A percentile compares a stretch with the other conserved stretches of the same genome.
phyloP scores from a whole-genome alignment of 352 stramenopile species.

The Pythium aquatile region DNA sequence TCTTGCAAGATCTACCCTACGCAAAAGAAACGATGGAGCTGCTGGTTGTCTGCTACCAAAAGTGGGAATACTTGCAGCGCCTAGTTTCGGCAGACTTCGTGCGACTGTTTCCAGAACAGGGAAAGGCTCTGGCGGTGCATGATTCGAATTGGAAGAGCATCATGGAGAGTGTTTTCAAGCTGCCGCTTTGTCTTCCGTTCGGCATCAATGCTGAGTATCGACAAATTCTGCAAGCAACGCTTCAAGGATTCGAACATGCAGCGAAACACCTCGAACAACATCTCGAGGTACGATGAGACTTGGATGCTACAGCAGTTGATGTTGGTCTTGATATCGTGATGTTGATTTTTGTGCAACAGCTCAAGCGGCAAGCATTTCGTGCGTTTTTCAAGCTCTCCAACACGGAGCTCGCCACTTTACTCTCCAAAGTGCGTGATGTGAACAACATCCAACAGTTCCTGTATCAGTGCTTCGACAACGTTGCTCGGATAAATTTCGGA shows the following conservation, averaged over 20 bases:
- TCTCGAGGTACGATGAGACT: constrained; percentile 33
- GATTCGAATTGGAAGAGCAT: constrained; percentile 53
- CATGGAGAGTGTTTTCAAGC: constrained; percentile 45
- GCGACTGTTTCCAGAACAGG: constrained; percentile 56
- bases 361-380: constrained; percentile 61
- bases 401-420: constrained; percentile 47
- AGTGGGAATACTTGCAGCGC: constrained; percentile 67
- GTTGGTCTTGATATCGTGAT: neutral
- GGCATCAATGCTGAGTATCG: constrained; percentile 48
- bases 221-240: constrained; percentile 35
- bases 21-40: constrained; percentile 57
- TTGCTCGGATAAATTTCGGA: constrained; percentile 55
- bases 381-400: constrained; percentile 67
- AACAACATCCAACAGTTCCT: constrained; percentile 54
- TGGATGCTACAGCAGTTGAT: neutral
- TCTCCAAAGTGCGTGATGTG: constrained; percentile 48
- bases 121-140: constrained; percentile 50
- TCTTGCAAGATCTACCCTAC: constrained; percentile 43
- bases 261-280: constrained; percentile 50
- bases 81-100: constrained; percentile 63
- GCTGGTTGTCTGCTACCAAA: constrained; percentile 53
- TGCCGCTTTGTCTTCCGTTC: constrained; percentile 53
- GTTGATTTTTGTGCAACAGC: neutral
- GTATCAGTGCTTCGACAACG: constrained; percentile 72
- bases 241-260: constrained; percentile 56